Base-by-base conservation (phyloP, 306 rosid genomes). In the Vigna angularis region DNA sequence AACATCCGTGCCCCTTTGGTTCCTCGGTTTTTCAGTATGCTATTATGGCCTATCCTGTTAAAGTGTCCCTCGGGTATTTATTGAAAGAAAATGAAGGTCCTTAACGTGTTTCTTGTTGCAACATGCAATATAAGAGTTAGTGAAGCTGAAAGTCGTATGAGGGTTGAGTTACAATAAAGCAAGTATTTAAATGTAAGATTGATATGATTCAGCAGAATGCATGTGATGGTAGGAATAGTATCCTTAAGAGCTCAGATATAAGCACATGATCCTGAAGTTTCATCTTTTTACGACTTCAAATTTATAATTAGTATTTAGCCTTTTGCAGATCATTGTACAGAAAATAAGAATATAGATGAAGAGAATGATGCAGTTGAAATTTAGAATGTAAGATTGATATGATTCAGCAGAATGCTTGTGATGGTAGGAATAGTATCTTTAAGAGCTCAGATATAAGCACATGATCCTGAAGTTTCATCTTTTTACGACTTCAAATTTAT, bases 31-130 rank as follows among this genome's bases (percentile, higher is more conserved):
- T 67, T 42, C 11, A 17, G 70, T 3, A 0, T 13, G 48, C 28
- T 16, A 16, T 57, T 24, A 24, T 57, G 56, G 10, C 36, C 20
- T 48, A 12, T 56, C 15, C 17, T 12, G n/a, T 9, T 15, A 30
- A 6, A 15, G 2, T 68, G 63, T 57, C 76, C 76, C 70, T 28
- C 34, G 1, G 24, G 45, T 42, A 52, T 52, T 52, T 51, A 14
- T 48, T 34, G 61, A 1, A 75, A 48, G 59, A 62, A 56, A 68
- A 22, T 57, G 50, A 66, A 24, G 62, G 68, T 51, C 61, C 40
- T 7, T 65, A 47, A 59, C 26, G 0, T 57, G 49, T 47, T 36
- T 22, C 20, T 24, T 14, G 24, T 18, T 74, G 58, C 52, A 28
- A 47, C 62, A 57, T 38, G 20, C 45, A 36, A 24, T 42, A 34